Evolutionary conservation across 164 flowering plant species (phyloP), one percentile per base, ranked within the genome.

Genomic region (Nymphaea thermarum): DNA sequence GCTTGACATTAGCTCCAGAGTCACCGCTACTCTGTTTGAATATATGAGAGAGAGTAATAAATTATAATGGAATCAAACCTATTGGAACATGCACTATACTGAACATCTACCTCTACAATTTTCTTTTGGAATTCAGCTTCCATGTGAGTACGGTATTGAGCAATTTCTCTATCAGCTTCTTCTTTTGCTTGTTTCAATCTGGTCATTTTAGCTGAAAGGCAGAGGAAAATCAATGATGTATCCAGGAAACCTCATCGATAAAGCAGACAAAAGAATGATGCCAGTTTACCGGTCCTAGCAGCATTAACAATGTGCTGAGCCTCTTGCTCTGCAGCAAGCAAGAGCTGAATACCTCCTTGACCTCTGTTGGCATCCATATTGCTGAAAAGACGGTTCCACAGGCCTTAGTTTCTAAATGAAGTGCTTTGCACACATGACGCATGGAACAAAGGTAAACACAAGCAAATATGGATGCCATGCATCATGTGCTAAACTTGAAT

Each of bases 1-100:
- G 86, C 83, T 91, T 93, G 64, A 85, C 90, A 69, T 91, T 93
- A 41, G 95, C 87, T 70, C 98, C 96, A 0, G 98, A 85, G 77
- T 88, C 95, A 63, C 98, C 98, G 67, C 93, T 91, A 67, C 81
- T 89, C 98, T 93, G 94, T 81, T 45, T 51, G 25, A 44, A 1
- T n/a, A 8, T 0, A 18, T 5, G 42, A 68, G 12, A 63, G 43
- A 43, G 57, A 51, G 57, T 5, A 10, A 8, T 5, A 10, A 8
- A 10, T 51, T 15, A 61, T n/a, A n/a, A 61, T 10, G 42, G 17
- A 61, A 61, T 55, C 12, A 36, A 43, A 7, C 57, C 57, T 25
- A 8, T 51, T 10, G 57, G 12, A 51, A 51, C 57, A 51, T 51
- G 14, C 12, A 51, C 3, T 10, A 10, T 10, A 51, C 8, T 51